Evolutionary conservation across 306 rosid genomes (phyloP), one percentile per base, ranked within the genome.

Genomic region (Pterocarpus macrocarpus): DNA sequence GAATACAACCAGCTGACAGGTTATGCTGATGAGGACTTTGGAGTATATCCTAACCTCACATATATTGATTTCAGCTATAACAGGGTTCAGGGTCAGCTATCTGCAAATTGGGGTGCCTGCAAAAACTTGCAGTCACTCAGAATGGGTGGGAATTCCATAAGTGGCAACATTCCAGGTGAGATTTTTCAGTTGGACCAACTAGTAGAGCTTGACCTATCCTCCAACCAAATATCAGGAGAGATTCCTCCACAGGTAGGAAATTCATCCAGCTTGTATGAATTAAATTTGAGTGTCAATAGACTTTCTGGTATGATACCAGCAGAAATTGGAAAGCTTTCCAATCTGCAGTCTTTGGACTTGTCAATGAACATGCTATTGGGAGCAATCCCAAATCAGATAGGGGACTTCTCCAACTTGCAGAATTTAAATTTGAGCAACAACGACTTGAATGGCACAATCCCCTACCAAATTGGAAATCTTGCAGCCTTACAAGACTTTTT

Each of bases 61-160:
- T 90, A 82, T 47, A 75, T 90, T 4, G 91, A 90, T 41, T 72
- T 90, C 79, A 90, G 94, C 82, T 58, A 82, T 59, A 90, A 90
- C 12, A 82, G 43, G 13, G 41, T 90, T 11, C 13, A 66, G n/a
- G 94, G 94, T 15, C 34, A 59, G 30, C 57, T 88, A 9, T 71
- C 86, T 64, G 36, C 89, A 3, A 85, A 85, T 7, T 90, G 94
- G 94, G 92, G 84, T 59, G 68, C 81, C 2, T 80, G 90, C 76
- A 28, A 38, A 47, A 86, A 85, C 77, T 76, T 88, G 70, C 86
- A 87, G 53, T 50, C 1, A 2, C 77, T 88, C 0, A 73, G 16
- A 7, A 64, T 88, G 43, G 84, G 83, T 8, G 90, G 89, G 28
- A 90, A 90, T 80, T 77, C 72, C 39, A 22, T 88, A 0, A 64